phyloP scores from a whole-genome alignment of 164 flowering plant species.

The Stephania japonica region DNA sequence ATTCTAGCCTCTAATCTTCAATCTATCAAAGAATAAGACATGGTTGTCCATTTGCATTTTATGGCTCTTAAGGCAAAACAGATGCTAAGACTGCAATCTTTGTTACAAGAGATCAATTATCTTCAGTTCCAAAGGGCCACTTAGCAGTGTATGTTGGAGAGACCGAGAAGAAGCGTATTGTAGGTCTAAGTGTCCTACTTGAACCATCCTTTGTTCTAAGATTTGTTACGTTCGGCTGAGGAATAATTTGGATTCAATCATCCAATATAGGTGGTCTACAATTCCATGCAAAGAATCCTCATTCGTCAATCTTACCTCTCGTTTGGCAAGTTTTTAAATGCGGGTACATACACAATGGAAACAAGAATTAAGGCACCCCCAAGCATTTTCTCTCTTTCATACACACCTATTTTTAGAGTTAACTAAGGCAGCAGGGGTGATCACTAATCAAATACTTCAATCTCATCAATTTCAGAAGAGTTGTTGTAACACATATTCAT shows the following conservation, averaged over 20 bases:
- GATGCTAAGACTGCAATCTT: neutral
- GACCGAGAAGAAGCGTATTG: constrained; percentile 19
- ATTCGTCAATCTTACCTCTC: constrained; percentile 5
- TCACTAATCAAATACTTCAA: neutral
- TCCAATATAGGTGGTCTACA: constrained; percentile 9
- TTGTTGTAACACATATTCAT: neutral
- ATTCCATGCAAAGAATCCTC: constrained; percentile 1
- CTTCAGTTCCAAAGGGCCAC: constrained; percentile 31
- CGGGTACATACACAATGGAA: neutral
- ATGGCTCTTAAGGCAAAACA: constrained; percentile 5
- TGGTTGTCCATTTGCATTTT: constrained; percentile 10
- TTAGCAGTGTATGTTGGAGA: constrained; percentile 35
- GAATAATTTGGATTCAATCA: constrained; percentile 5
- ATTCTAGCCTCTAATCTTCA: neutral
- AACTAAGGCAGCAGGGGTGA: too few species aligned
- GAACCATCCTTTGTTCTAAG: constrained; percentile 16
- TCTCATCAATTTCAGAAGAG: neutral
- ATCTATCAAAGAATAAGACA: neutral
- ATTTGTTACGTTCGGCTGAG: constrained; percentile 11
- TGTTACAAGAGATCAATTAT: neutral
- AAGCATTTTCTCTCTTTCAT: neutral
- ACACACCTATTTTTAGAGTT: neutral
- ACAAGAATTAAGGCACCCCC: neutral
- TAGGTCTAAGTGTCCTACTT: constrained; percentile 3
- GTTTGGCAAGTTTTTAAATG: neutral